phyloP scores from a whole-genome alignment of 176 grass and related monocot genomes.

The Raddia guianensis region DNA sequence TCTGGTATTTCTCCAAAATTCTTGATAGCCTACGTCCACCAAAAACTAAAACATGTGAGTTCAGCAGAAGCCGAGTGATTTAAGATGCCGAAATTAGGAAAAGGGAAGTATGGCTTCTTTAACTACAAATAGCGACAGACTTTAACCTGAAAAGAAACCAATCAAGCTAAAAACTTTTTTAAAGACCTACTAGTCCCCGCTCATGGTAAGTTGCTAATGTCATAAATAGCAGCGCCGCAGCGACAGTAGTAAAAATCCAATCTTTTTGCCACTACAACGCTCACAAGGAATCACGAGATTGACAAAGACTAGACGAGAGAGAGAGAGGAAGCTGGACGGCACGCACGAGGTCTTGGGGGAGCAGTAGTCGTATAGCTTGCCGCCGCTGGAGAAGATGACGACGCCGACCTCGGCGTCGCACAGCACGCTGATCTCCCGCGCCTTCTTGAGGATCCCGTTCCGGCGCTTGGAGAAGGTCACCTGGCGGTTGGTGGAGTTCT shows the following conservation, averaged over 20 bases:
- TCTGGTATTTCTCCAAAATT: conserved; percentile 95
- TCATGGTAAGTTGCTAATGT: conserved; percentile 1
- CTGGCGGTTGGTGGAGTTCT: conserved; percentile 92
- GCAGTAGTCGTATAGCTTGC: conserved; percentile 94
- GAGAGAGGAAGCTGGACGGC: neutral
- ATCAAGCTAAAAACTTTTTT: conserved; percentile 17
- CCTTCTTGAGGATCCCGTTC: conserved; percentile 97
- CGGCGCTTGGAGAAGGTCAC: conserved; percentile 92
- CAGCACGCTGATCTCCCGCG: conserved; percentile 87
- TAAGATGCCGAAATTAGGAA: neutral
- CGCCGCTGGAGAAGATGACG: conserved; percentile 91
- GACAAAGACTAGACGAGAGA: too few relatives aligned
- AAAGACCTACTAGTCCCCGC: neutral
- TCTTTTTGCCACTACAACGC: neutral
- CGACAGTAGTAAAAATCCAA: neutral
- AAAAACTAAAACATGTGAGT: conserved; percentile 5
- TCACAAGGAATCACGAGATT: too few relatives aligned
- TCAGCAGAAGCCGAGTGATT: neutral
- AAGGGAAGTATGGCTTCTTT: neutral
- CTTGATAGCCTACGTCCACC: conserved; percentile 57
- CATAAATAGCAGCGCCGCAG: neutral
- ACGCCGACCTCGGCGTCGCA: conserved; percentile 84
- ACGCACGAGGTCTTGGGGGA: conserved; percentile 69
- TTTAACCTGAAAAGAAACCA: neutral
- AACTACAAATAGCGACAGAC: neutral